phyloP scores from a whole-genome alignment of 192 early-diverging fungal species.

The Coemansia sp. region DNA sequence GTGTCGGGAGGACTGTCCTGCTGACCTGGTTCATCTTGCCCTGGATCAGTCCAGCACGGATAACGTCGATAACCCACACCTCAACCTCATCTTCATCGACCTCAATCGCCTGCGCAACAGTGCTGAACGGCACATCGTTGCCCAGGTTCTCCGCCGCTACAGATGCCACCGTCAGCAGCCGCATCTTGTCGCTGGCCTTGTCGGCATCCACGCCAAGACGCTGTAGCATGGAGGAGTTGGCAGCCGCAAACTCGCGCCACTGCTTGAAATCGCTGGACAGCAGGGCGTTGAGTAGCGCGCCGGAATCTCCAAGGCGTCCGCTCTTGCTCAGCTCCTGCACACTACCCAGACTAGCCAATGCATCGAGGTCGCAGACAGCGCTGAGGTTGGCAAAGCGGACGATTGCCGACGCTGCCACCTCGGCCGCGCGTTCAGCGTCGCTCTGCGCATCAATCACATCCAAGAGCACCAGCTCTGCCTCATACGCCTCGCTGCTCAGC shows the following conservation, averaged over 20 bases:
- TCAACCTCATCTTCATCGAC: slow-evolving; percentile 84
- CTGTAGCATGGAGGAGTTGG: slow-evolving; percentile 56
- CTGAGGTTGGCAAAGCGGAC: slow-evolving; percentile 64
- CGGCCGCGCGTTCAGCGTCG: slow-evolving; percentile 50
- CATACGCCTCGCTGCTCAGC: slow-evolving; percentile 46
- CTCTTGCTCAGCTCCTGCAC: slow-evolving; percentile 72
- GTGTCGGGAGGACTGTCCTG: slow-evolving; percentile 75
- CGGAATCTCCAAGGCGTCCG: slow-evolving; percentile 66
- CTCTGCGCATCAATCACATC: slow-evolving; percentile 56
- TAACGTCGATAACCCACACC: slow-evolving; percentile 93
- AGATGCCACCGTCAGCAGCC: slow-evolving; percentile 77
- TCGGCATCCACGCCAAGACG: slow-evolving; percentile 59
- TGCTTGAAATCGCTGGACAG: slow-evolving; percentile 32
- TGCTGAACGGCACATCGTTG: slow-evolving; percentile 68
- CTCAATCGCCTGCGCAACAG: slow-evolving; percentile 73
- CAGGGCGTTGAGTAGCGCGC: slow-evolving; percentile 58
- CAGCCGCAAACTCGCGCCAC: slow-evolving; percentile 56
- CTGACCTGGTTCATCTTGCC: slow-evolving; percentile 93
- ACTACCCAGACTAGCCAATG: slow-evolving; percentile 62
- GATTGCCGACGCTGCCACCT: slow-evolving; percentile 65
- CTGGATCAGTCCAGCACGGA: slow-evolving; percentile 89
- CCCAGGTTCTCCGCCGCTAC: slow-evolving; percentile 71
- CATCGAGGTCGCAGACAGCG: slow-evolving; percentile 76
- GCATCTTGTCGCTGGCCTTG: slow-evolving; percentile 75
- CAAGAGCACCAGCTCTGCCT: slow-evolving; percentile 58